Evolutionary conservation across 1,139 yeast species (phyloP), one percentile per base, ranked within the genome.

Genomic region (Pneumocystis jirovecii): DNA sequence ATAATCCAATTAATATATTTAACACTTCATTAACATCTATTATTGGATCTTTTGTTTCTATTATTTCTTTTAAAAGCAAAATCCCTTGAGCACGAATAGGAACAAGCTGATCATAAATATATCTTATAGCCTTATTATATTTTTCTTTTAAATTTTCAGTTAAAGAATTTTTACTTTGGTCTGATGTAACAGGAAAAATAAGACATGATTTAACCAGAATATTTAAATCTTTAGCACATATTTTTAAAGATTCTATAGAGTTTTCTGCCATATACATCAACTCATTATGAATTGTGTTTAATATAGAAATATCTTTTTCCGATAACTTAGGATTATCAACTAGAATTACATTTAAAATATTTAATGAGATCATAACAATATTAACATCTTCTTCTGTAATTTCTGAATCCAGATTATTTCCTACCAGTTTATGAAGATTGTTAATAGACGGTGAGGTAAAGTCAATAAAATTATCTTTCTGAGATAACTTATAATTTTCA

Each of bases 81-180:
- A 93, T 76, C 0, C 97, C 98, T 74, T 88, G 93, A 0, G 96
- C 97, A 66, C 91, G 79, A 1, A 90, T 83, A 0, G 97, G 96
- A 0, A 88, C 85, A 66, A 86, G 76, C 0, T 93, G 88, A 73
- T 91, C 96, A 67, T 84, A 85, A 64, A 93, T 65, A 57, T 63
- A 68, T 21, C 63, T 60, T 25, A 66, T 21, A 35, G 69, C 70
- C 35, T 70, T 72, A 12, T 68, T 70, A 63, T 71, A 73, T 29
- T 72, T 73, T 17, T 70, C 71, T 59, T 85, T 57, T 83, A 72
- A 7, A 86, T 71, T 1, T 76, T 78, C 1, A 81, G 21, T 21
- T 19, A 17, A 21, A 50, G 12, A 19, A 57, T 57, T 60, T 34
- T 7, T 25, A 29, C 31, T 63, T 35, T 61, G 37, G 57, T 50